Conservation (phyloP, 1,139 yeast species). For the Yamadazyma trypodendri region DNA sequence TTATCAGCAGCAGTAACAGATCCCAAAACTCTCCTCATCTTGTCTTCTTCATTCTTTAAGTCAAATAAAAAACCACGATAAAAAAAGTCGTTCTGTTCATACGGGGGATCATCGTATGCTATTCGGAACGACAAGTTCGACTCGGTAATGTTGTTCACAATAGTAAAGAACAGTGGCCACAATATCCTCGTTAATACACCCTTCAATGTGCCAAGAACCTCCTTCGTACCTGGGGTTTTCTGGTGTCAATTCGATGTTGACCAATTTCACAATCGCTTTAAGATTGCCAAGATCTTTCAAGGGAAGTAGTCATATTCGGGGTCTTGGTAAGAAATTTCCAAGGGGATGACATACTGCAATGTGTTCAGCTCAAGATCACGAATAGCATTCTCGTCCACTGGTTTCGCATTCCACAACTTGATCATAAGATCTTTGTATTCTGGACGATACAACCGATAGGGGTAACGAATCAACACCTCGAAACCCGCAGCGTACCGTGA, state of each 20-base stretch:
- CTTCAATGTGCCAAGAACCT: slow-evolving; percentile 50
- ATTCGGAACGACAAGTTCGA: slow-evolving; percentile 34
- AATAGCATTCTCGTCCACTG: too few species aligned
- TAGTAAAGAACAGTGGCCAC: slow-evolving; percentile 44
- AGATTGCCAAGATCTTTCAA: slow-evolving; percentile 20
- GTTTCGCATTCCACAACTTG: too few species aligned
- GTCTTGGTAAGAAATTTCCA: slow-evolving; percentile 15
- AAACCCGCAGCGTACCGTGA: slow-evolving; percentile 22
- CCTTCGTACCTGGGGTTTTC: slow-evolving; percentile 39
- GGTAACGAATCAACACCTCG: slow-evolving; percentile 15
- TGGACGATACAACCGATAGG: too few species aligned
- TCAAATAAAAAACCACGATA: slow-evolving; percentile 29
- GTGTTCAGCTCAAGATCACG: slow-evolving; percentile 6
- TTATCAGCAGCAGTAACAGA: slow-evolving; percentile 25
- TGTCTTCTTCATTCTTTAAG: slow-evolving; percentile 27
- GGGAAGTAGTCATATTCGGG: slow-evolving; percentile 20
- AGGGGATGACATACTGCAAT: slow-evolving; percentile 10
- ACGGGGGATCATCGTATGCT: slow-evolving; percentile 32
- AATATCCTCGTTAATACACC: slow-evolving; percentile 42
- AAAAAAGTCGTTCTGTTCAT: slow-evolving; percentile 34
- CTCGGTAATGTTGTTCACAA: slow-evolving; percentile 35
- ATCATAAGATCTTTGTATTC: too few species aligned
- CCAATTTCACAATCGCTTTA: slow-evolving; percentile 42
- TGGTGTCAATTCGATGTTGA: slow-evolving; percentile 44
- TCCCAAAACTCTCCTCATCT: slow-evolving; percentile 25